Evolutionary conservation across 2,329 filamentous ascomycete species (phyloP), one percentile per base, ranked within the genome.

Genomic region (Penicillium corylophilum): DNA sequence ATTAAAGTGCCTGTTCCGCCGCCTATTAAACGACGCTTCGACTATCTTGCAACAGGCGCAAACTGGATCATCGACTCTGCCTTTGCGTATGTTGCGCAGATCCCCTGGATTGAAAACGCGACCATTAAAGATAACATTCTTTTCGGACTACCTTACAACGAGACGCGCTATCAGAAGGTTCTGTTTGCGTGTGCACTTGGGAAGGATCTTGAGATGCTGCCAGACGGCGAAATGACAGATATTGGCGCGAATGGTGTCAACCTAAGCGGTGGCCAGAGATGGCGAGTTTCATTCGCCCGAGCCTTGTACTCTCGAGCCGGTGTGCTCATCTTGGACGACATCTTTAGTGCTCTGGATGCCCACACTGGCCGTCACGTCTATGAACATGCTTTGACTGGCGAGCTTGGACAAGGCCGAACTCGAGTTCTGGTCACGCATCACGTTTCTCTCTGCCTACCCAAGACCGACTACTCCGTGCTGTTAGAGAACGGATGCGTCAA

Each of bases 231-330:
- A 61, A 72, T 82, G 42, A 95, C 90, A 0, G 88, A 92, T 63
- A 89, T 95, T 46, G 90, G 90, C 10, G 87, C 88, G 2, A 92
- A 93, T 55, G 90, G 90, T 6, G 89, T 94, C 61, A 92, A 93
- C 60, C 76, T 95, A 6, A 90, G 86, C 55, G 90, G 90, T 56
- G 90, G 90, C 0, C 90, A 95, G 70, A 85, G 89, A 64, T 92
- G 89, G 87, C 82, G 90, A 46, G 81, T 94, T 28, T 89, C 88
- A 0, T 84, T 95, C 60, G 90, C 89, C 2, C 79, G 90, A 42
- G 89, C 89, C 1, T 77, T 94, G 16, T 94, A 94, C 69, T 92
- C 88, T 2, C 79, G 89, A 13, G 88, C 88, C 1, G 85, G 87
- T 0, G 85, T 91, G 55, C 75, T 95, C 5, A 76, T 94, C 16